Base-by-base conservation (phyloP, 2,329 filamentous ascomycete genomes). In the Diaporthe nobilis region DNA sequence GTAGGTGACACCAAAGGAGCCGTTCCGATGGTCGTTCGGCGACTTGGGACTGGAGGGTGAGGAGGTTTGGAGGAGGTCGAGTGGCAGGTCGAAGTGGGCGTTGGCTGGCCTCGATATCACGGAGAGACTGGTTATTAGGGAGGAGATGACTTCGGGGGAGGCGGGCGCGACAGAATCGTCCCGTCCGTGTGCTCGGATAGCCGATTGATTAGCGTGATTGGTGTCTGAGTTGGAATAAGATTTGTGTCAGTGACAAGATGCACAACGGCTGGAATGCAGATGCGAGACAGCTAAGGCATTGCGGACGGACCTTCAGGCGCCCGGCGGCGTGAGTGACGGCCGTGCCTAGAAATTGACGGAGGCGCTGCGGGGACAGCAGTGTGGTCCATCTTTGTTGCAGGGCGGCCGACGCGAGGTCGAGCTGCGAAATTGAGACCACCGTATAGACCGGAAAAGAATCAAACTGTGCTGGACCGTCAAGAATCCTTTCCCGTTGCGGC, bases 1-100 rank as follows among this genome's bases (percentile, higher is more conserved):
- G 88, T 95, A 95, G 81, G 94, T 94, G 84, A 94, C 90, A 63
- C 94, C 93, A 82, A 94, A 94, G 76, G 89, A 90, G 58, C 89
- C 89, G 31, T 83, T 80, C 42, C 82, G 82, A 9, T 86, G 85
- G 9, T 84, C 84, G 53, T 78, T 81, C 25, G 86, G 84, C 10
- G 71, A 55, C 15, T 47, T 58, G 61, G 60, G 44, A 5, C 28
- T 37, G 51, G 74, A 42, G 60, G 72, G 55, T 10, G 74, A 61
- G 39, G 55, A 82, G 25, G 81, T 80, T 37, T 85, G 84, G 47
- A 87, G 85, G 20, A 85, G 83, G 77, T 83, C 83, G 31, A 87
- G 85, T 70, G 88, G 84, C 73, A 87, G 88, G 80, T 95, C 93
- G 81, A 95, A 95, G 82, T 94, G 92, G 76, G 90, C 88, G 82